A percentile compares a stretch with the other conserved stretches of the same genome.
Evolutionary conservation across 2,329 filamentous ascomycete genomes (phyloP).

Genomic region (Alternaria viburni): DNA sequence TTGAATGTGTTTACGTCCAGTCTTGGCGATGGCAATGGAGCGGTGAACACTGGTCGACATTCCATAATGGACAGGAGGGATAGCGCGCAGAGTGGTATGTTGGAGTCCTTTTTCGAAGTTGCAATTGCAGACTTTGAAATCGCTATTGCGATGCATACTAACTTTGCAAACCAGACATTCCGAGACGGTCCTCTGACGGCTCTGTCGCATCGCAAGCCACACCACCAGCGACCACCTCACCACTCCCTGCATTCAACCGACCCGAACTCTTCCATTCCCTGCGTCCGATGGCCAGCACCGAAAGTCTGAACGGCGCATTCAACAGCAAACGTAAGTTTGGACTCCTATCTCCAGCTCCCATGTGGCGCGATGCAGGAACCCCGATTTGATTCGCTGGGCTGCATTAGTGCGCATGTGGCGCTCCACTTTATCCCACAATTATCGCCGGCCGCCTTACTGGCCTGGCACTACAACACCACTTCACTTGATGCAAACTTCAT

Average conservation of each 20-base stretch:
- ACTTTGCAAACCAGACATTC: conserved; percentile 19
- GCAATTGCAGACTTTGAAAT: neutral
- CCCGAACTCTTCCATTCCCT: conserved; percentile 31
- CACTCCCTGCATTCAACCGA: conserved; percentile 30
- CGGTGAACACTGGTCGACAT: conserved; percentile 35
- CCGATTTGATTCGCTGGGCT: conserved; percentile 25
- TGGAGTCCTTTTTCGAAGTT: neutral
- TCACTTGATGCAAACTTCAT: neutral
- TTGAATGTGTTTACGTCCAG: conserved; percentile 47
- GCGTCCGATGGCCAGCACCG: conserved; percentile 32
- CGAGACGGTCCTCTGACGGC: conserved; percentile 29
- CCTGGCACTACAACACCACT: conserved; percentile 7
- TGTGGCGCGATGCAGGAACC: conserved; percentile 36
- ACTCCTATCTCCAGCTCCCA: conserved; percentile 11
- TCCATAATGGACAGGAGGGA: conserved; percentile 32
- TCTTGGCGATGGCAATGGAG: conserved; percentile 35
- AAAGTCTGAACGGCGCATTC: conserved; percentile 29
- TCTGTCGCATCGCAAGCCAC: conserved; percentile 26
- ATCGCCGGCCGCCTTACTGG: conserved; percentile 8
- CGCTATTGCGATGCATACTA: conserved; percentile 1
- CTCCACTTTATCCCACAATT: conserved; percentile 23
- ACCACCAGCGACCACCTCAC: conserved; percentile 17
- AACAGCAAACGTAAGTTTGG: conserved; percentile 33
- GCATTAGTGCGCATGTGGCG: conserved; percentile 16
- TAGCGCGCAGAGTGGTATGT: conserved; percentile 38